A percentile compares a stretch with the other conserved stretches of the same genome.
These are phyloP conservation scores for Rhizopogon sp. DNA, from an alignment of 768 basidiomycete species.

Conservation along the genomic window DNA sequence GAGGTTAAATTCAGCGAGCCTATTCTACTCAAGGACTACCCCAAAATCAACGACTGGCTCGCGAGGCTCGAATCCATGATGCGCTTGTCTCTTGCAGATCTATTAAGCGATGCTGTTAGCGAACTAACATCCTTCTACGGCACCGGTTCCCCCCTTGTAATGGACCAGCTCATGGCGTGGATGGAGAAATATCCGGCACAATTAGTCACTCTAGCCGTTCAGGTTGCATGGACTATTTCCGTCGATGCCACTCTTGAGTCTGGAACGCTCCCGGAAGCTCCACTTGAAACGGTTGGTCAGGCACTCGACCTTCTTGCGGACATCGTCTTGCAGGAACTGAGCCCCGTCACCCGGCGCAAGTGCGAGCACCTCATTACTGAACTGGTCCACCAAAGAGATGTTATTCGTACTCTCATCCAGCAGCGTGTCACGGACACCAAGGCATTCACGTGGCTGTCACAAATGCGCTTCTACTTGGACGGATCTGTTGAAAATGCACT, in stretches of 20 bases:
- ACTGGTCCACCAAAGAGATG: slow-evolving; percentile 96
- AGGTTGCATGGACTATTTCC: slow-evolving; percentile 89
- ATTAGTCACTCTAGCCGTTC: slow-evolving; percentile 90
- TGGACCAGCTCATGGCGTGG: slow-evolving; percentile 79
- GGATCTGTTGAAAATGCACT: slow-evolving; percentile 65
- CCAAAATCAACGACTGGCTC: slow-evolving; percentile 99
- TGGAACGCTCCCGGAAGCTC: slow-evolving; percentile 48
- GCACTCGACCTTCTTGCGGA: slow-evolving; percentile 95
- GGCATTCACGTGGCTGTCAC: slow-evolving; percentile 90
- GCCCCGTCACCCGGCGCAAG: slow-evolving; percentile 89
- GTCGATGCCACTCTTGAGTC: slow-evolving; percentile 69
- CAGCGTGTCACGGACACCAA: slow-evolving; percentile 58
- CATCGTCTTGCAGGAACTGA: slow-evolving; percentile 87
- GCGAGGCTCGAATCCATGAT: slow-evolving; percentile 89
- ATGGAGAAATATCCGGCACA: slow-evolving; percentile 95
- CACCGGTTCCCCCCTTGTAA: slow-evolving; percentile 49
- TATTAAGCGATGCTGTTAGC: slow-evolving; percentile 73
- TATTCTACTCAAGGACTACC: slow-evolving; percentile 85
- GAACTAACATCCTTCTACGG: slow-evolving; percentile 83
- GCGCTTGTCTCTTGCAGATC: slow-evolving; percentile 80
- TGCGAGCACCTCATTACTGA: slow-evolving; percentile 99
- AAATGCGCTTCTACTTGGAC: slow-evolving; percentile 98
- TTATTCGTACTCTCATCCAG: slow-evolving; percentile 73
- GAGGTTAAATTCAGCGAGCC: slow-evolving; percentile 81
- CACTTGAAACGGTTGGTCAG: slow-evolving; percentile 72